Percentiles rank a stretch among this genome's conserved stretches.
These are phyloP conservation scores for Neophaeococcomyces mojaviensis DNA, from an alignment of 2,329 filamentous ascomycete species.

Conservation along the genomic window DNA sequence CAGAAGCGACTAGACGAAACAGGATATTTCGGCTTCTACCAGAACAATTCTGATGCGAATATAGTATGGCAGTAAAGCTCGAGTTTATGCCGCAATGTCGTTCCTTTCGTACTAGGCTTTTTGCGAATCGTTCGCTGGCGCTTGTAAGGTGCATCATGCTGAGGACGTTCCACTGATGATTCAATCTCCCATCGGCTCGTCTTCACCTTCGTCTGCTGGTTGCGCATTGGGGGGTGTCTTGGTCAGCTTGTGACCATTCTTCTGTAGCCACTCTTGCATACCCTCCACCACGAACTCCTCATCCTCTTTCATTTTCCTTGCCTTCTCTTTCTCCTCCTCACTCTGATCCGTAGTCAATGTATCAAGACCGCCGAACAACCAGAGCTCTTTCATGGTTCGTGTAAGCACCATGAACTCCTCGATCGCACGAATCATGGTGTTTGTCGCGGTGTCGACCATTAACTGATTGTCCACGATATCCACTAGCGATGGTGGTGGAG, in stretches of 20 bases:
- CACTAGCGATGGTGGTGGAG: constrained; percentile 29
- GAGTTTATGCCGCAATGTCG: background rate
- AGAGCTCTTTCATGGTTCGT: constrained; percentile 57
- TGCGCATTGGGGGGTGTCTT: background rate
- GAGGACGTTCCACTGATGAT: too few species aligned
- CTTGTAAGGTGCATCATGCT: too few species aligned
- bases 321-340: constrained; percentile 32
- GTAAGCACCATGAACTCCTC: constrained; percentile 57
- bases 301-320: constrained; percentile 38
- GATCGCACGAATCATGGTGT: constrained; percentile 51
- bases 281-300: constrained; percentile 35
- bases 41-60: background rate
- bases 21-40: constrained; percentile 8
- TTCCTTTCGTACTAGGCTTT: background rate
- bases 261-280: constrained; percentile 9
- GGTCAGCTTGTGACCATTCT: background rate
- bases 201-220: background rate
- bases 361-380: constrained; percentile 59
- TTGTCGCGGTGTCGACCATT: constrained; percentile 46
- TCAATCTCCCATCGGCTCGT: too few species aligned
- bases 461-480: constrained; percentile 51
- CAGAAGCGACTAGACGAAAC: constrained; percentile 5
- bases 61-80: background rate
- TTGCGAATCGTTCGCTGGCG: too few species aligned
- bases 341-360: constrained; percentile 42